These are phyloP conservation scores for Fraxinus pennsylvanica DNA, from an alignment of 257 asterid species.

Conservation along the genomic window DNA sequence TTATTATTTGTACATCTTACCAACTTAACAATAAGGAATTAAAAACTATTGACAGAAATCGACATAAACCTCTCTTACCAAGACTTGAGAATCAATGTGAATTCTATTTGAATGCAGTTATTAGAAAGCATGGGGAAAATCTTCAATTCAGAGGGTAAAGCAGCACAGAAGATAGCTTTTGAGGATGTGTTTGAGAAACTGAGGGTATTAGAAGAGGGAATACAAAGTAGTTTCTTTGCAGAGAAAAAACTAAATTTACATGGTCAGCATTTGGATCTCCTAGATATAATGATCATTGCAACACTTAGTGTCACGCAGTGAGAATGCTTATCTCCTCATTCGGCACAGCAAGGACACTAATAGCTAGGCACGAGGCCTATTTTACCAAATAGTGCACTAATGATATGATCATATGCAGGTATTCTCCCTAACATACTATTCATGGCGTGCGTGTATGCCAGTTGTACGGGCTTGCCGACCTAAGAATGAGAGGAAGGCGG, in stretches of 20 bases:
- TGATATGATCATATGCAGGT: no score
- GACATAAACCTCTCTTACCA: neutral
- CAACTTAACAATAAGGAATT: neutral
- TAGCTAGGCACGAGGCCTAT: no score
- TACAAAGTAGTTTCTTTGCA: conserved; percentile 22
- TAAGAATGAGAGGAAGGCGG: no score
- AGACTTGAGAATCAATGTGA: neutral
- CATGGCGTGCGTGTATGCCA: no score
- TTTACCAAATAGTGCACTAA: no score
- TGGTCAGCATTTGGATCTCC: conserved; percentile 30
- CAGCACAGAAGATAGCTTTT: conserved; percentile 17
- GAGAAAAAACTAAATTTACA: conserved; percentile 9
- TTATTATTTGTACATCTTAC: neutral
- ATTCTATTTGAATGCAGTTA: conserved; percentile 24
- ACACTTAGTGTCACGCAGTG: conserved; percentile 30
- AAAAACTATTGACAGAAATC: neutral
- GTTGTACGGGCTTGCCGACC: no score
- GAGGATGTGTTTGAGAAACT: conserved; percentile 30
- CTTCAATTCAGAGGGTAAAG: conserved; percentile 20
- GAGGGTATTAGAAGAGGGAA: conserved; percentile 36
- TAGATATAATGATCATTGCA: conserved; percentile 38
- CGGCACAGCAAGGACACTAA: no score
- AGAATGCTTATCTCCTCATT: no score
- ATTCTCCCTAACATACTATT: no score
- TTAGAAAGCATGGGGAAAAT: conserved; percentile 28